Base-by-base conservation (phyloP, 768 basidiomycete genomes). In the Tremella fuciformis region DNA sequence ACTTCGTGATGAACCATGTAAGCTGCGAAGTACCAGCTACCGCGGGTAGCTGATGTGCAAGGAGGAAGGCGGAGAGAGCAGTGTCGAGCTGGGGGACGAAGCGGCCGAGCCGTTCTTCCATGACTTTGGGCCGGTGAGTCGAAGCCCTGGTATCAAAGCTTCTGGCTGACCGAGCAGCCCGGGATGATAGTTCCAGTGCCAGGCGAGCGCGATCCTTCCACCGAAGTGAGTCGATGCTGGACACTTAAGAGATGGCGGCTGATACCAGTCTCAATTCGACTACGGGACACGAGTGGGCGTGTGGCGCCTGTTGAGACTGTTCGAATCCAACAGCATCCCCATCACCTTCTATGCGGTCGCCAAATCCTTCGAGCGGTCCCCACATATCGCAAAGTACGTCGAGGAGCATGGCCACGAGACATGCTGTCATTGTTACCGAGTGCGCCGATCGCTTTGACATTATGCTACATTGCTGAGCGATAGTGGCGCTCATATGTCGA, bases 301-400 rank as follows among this genome's bases (percentile, higher is more conserved):
- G 40, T 60, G 59, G 59, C 59, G 59, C 16, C 38, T 60, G 19
- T 49, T 55, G 46, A 53, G 55, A 37, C 38, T 55, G 46, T 60
- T 60, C 53, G 59, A 60, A 41, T 50, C 54, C 53, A 39, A 60
- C 48, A 18, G 29, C 8, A 60, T 60, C 44, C 24, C n/a, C 2
- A 48, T 60, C 18, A 60, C 59, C 39, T 55, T 60, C 38, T 70
- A 67, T 47, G 66, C 68, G 2, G 68, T 70, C 11, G 68, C 59
- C 15, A 53, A 63, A 16, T 66, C 66, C 0, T 65, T 67, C 41
- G 66, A 70, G 50, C 41, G 58, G 7, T 62, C 59, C 44, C 54
- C 42, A 1, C 42, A 51, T 16, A 37, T 59, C 18, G 52, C 55
- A 16, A 53, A 62, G 54, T 55, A 53, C 8, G 57, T 53, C n/a